Base-by-base conservation (phyloP, 148 eudicot species). In the Nyssa sinensis region DNA sequence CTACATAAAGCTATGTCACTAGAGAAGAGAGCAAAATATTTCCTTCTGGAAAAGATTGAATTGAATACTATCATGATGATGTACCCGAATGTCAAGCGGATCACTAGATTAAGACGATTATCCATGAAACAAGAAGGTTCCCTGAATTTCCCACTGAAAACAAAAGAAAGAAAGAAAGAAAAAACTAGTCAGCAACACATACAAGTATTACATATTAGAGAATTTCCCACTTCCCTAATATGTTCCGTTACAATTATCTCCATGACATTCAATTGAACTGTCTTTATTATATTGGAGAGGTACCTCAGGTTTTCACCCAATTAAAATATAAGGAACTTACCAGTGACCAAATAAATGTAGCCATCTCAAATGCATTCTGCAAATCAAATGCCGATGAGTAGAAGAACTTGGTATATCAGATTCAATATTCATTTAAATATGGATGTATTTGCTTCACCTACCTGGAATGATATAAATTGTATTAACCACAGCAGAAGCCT, bases 361-460 rank as follows among this genome's bases (percentile, higher is more conserved):
- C 87, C 97, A 92, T 86, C 82, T 92, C 94, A 69, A 89, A 86
- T 30, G 97, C 94, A 72, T 89, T 89, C 93, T 91, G 84, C 85
- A 85, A 55, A 69, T 39, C 49, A 81, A 77, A 79, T 33, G 10
- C 17, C 10, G 33, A 67, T 55, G 35, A 65, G 28, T 24, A 55
- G 53, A 55, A 67, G 39, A 67, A 19, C 53, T 75, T 70, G 78
- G 21, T 1, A 31, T 6, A 8, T 31, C 41, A 49, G 17, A 55
- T 55, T 55, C 25, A 55, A 55, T 2, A n/a, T n/a, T n/a, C n/a
- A n/a, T n/a, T n/a, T 7, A 49, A 9, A 49, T 21, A 31, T 19
- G 16, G 3, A 64, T 23, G 35, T 41, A 27, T 41, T 4, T 51
- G 55, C 73, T 74, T 67, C 19, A 67, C 60, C 61, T 2, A 85